Conservation (phyloP, 805 yeast genomes). For the Metschnikowia colocasiae region DNA sequence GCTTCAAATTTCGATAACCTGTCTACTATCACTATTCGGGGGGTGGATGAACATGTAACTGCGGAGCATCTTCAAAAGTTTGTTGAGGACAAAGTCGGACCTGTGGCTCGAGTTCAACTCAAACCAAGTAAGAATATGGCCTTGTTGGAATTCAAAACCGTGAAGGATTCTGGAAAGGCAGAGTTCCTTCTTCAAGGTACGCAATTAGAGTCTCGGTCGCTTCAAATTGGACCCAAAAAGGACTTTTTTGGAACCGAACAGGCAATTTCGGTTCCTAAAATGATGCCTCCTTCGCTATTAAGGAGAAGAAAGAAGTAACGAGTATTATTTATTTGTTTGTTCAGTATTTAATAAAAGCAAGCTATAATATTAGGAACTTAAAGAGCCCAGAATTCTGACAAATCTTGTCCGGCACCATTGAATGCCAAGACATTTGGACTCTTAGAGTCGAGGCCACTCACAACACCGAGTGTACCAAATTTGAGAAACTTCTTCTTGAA, state of each 20-base stretch:
- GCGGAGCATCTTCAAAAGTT: constrained; percentile 29
- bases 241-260: constrained; percentile 11
- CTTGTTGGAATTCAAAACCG: constrained; percentile 43
- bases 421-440: constrained; percentile 60
- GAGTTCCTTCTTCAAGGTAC: constrained; percentile 40
- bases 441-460: constrained; percentile 45
- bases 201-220: constrained; percentile 30
- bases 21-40: constrained; percentile 21
- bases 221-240: constrained; percentile 12
- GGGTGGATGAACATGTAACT: constrained; percentile 34
- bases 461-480: constrained; percentile 44
- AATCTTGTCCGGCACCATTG: constrained; percentile 24
- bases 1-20: constrained; percentile 19
- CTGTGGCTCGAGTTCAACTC: constrained; percentile 41
- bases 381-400: constrained; percentile 16
- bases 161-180: constrained; percentile 50
- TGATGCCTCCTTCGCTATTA: constrained; percentile 18
- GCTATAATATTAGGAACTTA: background rate
- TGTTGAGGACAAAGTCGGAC: constrained; percentile 26
- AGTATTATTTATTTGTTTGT: background rate
- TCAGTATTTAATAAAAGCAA: background rate
- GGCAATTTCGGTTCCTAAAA: constrained; percentile 10
- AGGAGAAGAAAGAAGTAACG: constrained; percentile 9
- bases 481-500: constrained; percentile 42
- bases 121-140: constrained; percentile 48